These are phyloP conservation scores for Laetiporus sulphureus DNA, from an alignment of 1,284 basidiomycete species.

Conservation along the genomic window DNA sequence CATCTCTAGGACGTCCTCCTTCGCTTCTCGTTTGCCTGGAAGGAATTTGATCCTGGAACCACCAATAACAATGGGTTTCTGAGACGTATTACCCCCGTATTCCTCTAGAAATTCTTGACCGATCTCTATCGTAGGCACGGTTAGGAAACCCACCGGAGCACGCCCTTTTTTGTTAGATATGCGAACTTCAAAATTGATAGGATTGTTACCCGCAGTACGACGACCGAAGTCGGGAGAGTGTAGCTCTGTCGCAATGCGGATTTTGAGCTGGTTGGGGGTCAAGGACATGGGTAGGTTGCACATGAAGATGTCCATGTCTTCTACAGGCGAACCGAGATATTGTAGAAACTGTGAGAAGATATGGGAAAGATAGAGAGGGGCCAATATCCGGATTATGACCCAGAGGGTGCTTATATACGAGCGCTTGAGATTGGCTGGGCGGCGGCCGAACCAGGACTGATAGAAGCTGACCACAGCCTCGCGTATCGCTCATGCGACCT, in stretches of 20 bases:
- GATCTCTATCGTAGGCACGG: conserved; percentile 35
- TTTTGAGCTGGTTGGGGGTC: conserved; percentile 28
- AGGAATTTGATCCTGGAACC: conserved; percentile 33
- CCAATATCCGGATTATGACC: background rate
- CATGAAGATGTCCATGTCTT: conserved; percentile 33
- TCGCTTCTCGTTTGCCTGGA: conserved; percentile 26
- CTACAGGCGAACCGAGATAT: no score
- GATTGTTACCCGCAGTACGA: conserved; percentile 23
- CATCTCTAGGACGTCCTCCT: conserved; percentile 33
- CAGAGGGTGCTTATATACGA: no score
- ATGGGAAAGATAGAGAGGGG: no score
- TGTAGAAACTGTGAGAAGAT: no score
- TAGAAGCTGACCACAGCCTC: no score
- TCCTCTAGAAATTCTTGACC: conserved; percentile 39
- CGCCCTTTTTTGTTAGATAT: conserved; percentile 22
- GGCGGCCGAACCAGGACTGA: no score
- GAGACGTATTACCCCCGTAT: conserved; percentile 28
- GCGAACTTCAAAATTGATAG: conserved; percentile 46
- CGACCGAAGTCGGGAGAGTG: conserved; percentile 34
- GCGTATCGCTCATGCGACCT: no score
- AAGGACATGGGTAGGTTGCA: conserved; percentile 30
- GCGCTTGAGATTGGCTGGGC: no score
- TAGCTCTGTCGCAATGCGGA: conserved; percentile 35
- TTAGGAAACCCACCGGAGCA: conserved; percentile 38
- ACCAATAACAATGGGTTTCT: conserved; percentile 20